Conservation (phyloP, 2,329 filamentous ascomycete genomes). For the Macrophomina pseudophaseolina region DNA sequence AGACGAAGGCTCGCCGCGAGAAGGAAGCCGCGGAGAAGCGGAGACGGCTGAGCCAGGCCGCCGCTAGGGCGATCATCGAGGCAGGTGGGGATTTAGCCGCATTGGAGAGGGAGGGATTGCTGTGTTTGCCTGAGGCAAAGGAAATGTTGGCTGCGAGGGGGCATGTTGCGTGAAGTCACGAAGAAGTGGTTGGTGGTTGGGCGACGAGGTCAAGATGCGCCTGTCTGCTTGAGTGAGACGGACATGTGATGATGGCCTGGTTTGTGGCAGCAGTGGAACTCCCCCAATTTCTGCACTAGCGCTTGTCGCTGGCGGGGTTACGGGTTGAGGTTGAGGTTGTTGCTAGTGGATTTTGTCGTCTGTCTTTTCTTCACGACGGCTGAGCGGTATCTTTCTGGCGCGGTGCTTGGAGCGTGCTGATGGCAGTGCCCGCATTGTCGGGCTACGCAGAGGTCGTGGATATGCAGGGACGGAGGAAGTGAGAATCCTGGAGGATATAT, state of each 20-base stretch:
- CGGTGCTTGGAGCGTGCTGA: too few species aligned
- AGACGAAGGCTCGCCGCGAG: conserved; percentile 92
- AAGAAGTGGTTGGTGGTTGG: too few species aligned
- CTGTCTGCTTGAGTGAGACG: too few species aligned
- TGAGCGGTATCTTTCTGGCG: too few species aligned
- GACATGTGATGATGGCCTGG: neutral
- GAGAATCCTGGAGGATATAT: neutral
- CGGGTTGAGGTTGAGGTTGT: neutral
- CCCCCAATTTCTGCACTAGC: neutral
- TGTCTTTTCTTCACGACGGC: too few species aligned
- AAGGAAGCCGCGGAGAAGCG: conserved; percentile 83
- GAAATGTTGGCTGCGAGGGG: conserved; percentile 14
- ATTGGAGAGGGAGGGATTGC: conserved; percentile 50
- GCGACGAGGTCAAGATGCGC: neutral
- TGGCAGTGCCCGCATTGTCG: too few species aligned
- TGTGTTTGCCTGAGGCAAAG: conserved; percentile 28
- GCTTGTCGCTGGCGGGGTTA: neutral
- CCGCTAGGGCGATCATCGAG: conserved; percentile 70
- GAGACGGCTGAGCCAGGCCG: conserved; percentile 69
- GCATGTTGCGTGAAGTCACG: neutral
- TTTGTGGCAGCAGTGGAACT: neutral
- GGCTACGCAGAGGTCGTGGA: too few species aligned
- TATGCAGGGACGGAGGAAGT: too few species aligned
- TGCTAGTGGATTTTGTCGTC: too few species aligned
- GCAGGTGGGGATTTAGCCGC: conserved; percentile 68